Conservation (phyloP, 108 stramenopile species). For the Ochromonas danica region DNA sequence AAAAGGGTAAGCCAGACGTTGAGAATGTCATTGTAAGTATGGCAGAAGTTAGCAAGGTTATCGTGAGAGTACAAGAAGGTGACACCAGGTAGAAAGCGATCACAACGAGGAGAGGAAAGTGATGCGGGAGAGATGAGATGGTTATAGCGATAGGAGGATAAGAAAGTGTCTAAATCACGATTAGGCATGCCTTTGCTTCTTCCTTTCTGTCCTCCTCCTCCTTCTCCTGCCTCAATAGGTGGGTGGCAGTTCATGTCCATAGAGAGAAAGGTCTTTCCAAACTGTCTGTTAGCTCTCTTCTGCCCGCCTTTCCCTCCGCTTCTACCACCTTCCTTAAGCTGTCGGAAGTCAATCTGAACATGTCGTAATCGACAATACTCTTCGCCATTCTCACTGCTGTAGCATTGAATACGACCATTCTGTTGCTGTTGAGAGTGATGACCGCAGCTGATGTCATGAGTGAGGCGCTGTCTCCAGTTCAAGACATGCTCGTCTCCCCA, state of each 20-base stretch:
- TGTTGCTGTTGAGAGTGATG: no score
- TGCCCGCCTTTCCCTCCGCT: no score
- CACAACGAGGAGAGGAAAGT: background rate
- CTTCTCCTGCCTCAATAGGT: background rate
- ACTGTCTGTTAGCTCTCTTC: background rate
- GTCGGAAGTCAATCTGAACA: background rate
- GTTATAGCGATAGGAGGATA: no score
- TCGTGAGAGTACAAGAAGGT: slow-evolving; percentile 3
- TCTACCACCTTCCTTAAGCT: background rate
- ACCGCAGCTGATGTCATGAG: background rate
- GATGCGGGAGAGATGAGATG: background rate
- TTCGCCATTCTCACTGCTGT: background rate
- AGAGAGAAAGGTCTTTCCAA: background rate
- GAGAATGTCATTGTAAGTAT: background rate
- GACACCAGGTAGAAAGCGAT: background rate
- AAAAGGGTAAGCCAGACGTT: slow-evolving; percentile 1
- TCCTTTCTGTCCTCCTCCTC: no score
- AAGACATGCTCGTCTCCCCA: background rate
- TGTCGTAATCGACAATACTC: background rate
- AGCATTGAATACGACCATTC: background rate
- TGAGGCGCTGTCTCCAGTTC: background rate
- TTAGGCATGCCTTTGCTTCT: no score
- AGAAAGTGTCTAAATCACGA: no score
- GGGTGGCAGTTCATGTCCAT: background rate
- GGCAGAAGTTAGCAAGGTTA: background rate